A percentile compares a stretch with the other conserved stretches of the same genome.
Conservation (phyloP, 768 basidiomycete genomes). For the Mycena epipterygia region DNA sequence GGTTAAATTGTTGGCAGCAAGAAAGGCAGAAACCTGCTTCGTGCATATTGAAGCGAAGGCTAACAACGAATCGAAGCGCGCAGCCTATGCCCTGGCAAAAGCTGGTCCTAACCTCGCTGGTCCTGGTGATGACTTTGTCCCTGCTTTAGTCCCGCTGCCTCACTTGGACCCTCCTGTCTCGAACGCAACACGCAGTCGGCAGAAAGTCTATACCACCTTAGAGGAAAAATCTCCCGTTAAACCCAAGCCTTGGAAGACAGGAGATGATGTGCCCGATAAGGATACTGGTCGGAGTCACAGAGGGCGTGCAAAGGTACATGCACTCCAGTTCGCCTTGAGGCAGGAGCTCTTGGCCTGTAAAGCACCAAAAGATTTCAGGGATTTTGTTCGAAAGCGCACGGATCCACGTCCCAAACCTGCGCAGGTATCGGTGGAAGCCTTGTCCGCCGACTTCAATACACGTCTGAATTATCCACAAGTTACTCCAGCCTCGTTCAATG, state of each 20-base stretch:
- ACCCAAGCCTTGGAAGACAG: neutral
- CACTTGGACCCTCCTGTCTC: neutral
- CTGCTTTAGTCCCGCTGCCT: too few relatives aligned
- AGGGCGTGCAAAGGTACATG: slow-evolving; percentile 12
- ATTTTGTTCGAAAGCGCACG: too few relatives aligned
- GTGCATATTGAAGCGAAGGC: neutral
- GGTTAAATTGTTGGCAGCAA: neutral
- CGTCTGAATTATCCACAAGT: too few relatives aligned
- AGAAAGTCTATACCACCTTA: neutral
- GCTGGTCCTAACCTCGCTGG: neutral
- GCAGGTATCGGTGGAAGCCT: too few relatives aligned
- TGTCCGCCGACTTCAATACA: too few relatives aligned
- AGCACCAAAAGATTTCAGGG: too few relatives aligned
- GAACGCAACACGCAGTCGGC: neutral
- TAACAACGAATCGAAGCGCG: neutral
- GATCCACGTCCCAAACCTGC: too few relatives aligned
- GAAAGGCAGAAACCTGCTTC: neutral
- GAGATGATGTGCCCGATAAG: neutral
- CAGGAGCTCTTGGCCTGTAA: too few relatives aligned
- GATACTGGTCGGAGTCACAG: neutral
- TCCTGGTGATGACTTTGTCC: too few relatives aligned
- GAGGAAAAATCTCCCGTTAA: neutral
- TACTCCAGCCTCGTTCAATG: too few relatives aligned
- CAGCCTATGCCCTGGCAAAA: slow-evolving; percentile 1
- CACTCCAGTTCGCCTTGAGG: neutral